Base-by-base conservation (phyloP, 441 rosid species). In the Kokia cookei region DNA sequence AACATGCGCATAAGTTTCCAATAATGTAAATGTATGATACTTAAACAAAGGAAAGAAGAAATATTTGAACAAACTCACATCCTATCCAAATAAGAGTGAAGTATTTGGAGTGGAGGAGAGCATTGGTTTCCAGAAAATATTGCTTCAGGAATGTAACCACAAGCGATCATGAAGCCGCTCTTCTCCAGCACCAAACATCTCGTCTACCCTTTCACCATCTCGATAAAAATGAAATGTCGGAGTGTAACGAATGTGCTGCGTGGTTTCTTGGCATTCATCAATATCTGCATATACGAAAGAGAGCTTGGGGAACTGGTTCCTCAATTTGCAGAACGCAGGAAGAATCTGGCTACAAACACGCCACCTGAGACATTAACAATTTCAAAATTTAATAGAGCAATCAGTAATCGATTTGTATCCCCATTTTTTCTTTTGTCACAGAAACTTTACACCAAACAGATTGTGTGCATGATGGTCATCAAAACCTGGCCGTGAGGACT, bases 111-210 rank as follows among this genome's bases (percentile, higher is more conserved):
- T 32, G 37, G 37, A 47, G 15, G 50, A 12, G 51, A 47, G 14
- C 51, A 47, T 14, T 47, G 51, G 12, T 47, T 12, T 47, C 51
- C 51, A 47, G 14, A 47, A 47, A 14, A 3, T 47, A 14, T 11
- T 12, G 51, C 51, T 77, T 95, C 90, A 95, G 42, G 97, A 96
- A 71, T 96, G 99, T 78, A 96, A 75, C 98, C 99, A 93, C 76
- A 96, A 74, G 24, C 98, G 96, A 80, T 96, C 99, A 19, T 50
- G 99, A 42, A 95, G 83, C 57, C 95, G 82, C 81, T 95, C 89
- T 78, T 93, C 97, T 63, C 99, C 98, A 5, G 91, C 90, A 55
- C 99, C 98, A 13, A 80, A 86, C 98, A 93, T 93, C 89, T 95
- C 97, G 70, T 93, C 99, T 0, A 95, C 97, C 75, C 87, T 85